These are phyloP conservation scores for Xylariaceae sp. DNA, from an alignment of 2,329 filamentous ascomycete genomes.

Conservation along the genomic window DNA sequence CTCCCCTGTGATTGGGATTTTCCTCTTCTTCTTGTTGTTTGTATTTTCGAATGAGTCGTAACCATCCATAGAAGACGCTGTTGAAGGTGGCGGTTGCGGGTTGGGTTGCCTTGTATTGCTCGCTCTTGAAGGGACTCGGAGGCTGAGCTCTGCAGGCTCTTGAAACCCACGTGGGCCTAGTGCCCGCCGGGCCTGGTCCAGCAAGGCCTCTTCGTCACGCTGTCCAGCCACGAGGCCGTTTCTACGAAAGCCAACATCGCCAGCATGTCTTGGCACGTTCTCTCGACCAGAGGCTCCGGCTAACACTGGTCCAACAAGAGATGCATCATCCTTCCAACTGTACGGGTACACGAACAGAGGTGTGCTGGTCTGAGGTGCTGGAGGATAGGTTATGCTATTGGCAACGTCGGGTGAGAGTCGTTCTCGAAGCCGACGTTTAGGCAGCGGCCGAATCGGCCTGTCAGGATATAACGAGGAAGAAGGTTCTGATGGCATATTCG, in stretches of 20 bases:
- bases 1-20: constrained; percentile 86
- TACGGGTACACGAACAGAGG: constrained; percentile 74
- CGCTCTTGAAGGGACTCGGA: constrained; percentile 39
- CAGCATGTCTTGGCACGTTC: constrained; percentile 28
- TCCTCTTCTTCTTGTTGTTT: constrained; percentile 98
- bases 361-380: constrained; percentile 62
- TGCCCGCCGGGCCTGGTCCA: constrained; percentile 22
- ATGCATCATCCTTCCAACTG: constrained; percentile 46
- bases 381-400: constrained; percentile 75
- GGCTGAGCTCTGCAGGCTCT: constrained; percentile 40
- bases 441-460: constrained; percentile 86
- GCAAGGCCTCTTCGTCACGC: constrained; percentile 21
- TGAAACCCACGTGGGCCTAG: constrained; percentile 42
- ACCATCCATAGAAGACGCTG: constrained; percentile 69
- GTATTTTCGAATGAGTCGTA: constrained; percentile 98
- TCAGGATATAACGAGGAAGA: constrained; percentile 78
- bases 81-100: constrained; percentile 58
- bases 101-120: constrained; percentile 42
- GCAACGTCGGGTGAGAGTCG: constrained; percentile 80
- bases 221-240: constrained; percentile 20
- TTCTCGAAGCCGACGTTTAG: constrained; percentile 81
- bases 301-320: constrained; percentile 27
- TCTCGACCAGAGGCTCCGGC: constrained; percentile 27
- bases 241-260: constrained; percentile 33
- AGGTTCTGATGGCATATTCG: constrained; percentile 65